phyloP scores from a whole-genome alignment of 2,329 filamentous ascomycete genomes.

The Clathrospora elynae region DNA sequence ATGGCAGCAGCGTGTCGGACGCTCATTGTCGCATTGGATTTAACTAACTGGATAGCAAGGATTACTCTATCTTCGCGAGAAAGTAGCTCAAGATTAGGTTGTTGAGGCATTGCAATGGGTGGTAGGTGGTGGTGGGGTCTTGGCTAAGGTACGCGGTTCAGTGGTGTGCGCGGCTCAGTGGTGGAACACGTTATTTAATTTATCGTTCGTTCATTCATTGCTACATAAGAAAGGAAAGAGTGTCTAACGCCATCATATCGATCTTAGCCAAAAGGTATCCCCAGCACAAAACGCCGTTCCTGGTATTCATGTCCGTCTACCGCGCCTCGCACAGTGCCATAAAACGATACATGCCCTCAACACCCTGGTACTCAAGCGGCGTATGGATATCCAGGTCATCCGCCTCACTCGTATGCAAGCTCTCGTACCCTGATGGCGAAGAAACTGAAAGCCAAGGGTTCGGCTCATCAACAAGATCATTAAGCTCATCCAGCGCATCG shows the following conservation, averaged over 20 bases:
- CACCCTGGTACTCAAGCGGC: constrained; percentile 64
- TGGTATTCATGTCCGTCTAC: constrained; percentile 11
- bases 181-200: too few species aligned
- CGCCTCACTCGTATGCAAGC: constrained; percentile 60
- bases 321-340: constrained; percentile 65
- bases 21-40: too few species aligned
- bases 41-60: too few species aligned
- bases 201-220: constrained; percentile 4
- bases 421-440: constrained; percentile 61
- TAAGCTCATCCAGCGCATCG: constrained; percentile 51
- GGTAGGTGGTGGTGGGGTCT: too few species aligned
- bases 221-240: constrained; percentile 30
- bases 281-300: constrained; percentile 11
- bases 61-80: too few species aligned
- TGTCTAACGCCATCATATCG: constrained; percentile 23
- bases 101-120: too few species aligned
- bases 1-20: too few species aligned
- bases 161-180: too few species aligned
- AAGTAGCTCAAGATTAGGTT: too few species aligned
- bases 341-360: constrained; percentile 70
- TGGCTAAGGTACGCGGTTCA: too few species aligned
- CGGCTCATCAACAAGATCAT: constrained; percentile 41
- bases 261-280: constrained; percentile 40
- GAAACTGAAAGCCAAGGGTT: constrained; percentile 61
- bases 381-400: constrained; percentile 46